Evolutionary conservation across 306 rosid species (phyloP), one percentile per base, ranked within the genome.

Genomic region (Ammopiptanthus mongolicus): DNA sequence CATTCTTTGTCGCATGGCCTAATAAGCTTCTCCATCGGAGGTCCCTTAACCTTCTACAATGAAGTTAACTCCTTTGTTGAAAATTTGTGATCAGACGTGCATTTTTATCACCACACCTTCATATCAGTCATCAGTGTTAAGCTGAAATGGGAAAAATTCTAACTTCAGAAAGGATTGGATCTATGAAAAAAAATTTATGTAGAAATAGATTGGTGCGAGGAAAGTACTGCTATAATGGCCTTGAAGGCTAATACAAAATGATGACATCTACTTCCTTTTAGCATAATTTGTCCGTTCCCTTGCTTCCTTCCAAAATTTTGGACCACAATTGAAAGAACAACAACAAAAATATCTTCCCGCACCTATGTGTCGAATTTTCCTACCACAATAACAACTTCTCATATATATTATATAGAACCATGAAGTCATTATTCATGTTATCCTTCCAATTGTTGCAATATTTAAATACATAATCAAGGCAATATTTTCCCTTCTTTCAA

Each of bases 21-120:
- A 9, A 80, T 74, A 83, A 60, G 84, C 77, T 83, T 89, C 87
- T 89, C 95, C 98, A 89, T 92, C 34, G 73, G 67, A 71, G 76
- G 76, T 69, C 22, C 21, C 29, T 64, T 51, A 29, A 61, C 67
- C 69, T 50, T 48, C 65, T 63, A 41, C 77, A 19, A 47, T 23
- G 1, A 52, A 77, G 51, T 25, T 63, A 50, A 74, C 15, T 62
- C 53, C 37, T n/a, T 9, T 46, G 69, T 52, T 18, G 48, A 31
- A 57, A 64, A 58, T 47, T 77, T 71, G 56, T 12, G 64, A 25
- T 74, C 76, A 69, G 56, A 52, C 51, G 2, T 73, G 28, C 52
- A 60, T 65, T 70, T 77, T 28, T 69, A 65, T 41, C 62, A n/a
- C n/a, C 33, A 28, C 73, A 13, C 37, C 68, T 57, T 67, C 76